A percentile compares a stretch with the other conserved stretches of the same genome.
Evolutionary conservation across 2,329 filamentous ascomycete species (phyloP).

Genomic region (Dactylonectria macrodidyma): DNA sequence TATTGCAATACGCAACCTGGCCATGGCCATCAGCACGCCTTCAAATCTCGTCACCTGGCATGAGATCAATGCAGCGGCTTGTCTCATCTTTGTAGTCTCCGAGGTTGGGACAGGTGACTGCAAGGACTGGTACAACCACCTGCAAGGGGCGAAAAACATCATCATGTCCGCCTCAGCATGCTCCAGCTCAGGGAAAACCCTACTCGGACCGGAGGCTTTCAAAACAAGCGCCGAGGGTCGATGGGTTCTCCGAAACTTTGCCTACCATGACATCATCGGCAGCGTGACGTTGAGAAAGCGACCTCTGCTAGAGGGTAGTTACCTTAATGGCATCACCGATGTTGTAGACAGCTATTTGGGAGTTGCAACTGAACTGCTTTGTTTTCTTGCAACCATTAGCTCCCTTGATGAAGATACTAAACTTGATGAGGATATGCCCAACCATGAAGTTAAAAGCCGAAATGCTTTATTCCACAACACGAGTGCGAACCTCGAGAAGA

Average conservation of each 20-base stretch:
- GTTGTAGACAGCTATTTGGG: background rate
- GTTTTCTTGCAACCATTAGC: constrained; percentile 2
- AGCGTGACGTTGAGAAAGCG: constrained; percentile 12
- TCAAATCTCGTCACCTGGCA: constrained; percentile 7
- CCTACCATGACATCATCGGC: constrained; percentile 27
- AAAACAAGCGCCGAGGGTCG: constrained; percentile 11
- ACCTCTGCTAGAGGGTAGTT: background rate
- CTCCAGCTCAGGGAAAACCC: background rate
- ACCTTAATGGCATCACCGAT: background rate
- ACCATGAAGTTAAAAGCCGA: background rate
- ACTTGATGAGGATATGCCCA: background rate
- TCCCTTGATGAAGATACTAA: constrained; percentile 12
- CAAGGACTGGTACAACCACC: constrained; percentile 17
- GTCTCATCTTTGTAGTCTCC: constrained; percentile 11
- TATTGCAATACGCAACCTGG: constrained; percentile 10
- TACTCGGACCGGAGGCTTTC: constrained; percentile 12
- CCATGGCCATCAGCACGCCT: constrained; percentile 14
- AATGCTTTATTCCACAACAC: background rate
- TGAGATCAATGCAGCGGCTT: constrained; percentile 18
- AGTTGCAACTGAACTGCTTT: background rate
- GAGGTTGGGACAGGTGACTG: constrained; percentile 15
- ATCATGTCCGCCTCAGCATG: background rate
- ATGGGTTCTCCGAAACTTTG: constrained; percentile 23
- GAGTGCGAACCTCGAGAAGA: constrained; percentile 5
- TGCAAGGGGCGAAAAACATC: constrained; percentile 9